Evolutionary conservation across 495 filamentous ascomycete genomes (phyloP).

Genomic region (Penicillium paxilli): DNA sequence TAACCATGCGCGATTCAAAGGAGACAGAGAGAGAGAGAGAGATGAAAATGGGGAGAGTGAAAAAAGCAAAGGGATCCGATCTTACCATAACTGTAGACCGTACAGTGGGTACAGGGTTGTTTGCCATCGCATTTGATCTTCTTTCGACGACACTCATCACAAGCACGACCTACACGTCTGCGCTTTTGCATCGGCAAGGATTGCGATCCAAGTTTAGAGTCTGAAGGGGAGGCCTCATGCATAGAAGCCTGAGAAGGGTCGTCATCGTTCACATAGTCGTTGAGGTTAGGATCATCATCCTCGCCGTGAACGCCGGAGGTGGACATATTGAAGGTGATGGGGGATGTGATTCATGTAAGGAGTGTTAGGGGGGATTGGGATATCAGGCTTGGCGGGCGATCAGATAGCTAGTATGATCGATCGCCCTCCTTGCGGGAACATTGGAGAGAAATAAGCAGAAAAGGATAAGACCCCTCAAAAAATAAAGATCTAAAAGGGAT

Average conservation of each 20-base stretch:
- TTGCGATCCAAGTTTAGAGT: slow-evolving; percentile 34
- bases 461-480: too few relatives aligned
- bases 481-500: not conserved
- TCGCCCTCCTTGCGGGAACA: slow-evolving; percentile 16
- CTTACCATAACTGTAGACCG: slow-evolving; percentile 89
- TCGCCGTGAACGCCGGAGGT: slow-evolving; percentile 22
- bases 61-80: not conserved
- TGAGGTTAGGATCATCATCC: slow-evolving; percentile 33
- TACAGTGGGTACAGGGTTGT: slow-evolving; percentile 97
- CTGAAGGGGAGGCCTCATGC: slow-evolving; percentile 26
- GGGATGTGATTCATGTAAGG: slow-evolving; percentile 22
- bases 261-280: slow-evolving; percentile 31
- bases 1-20: slow-evolving; percentile 25
- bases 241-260: slow-evolving; percentile 24
- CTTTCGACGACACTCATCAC: slow-evolving; percentile 94
- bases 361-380: too few relatives aligned
- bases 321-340: slow-evolving; percentile 21
- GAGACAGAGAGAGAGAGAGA: not conserved
- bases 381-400: slow-evolving; percentile 24
- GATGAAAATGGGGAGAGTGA: not conserved
- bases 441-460: not conserved
- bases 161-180: slow-evolving; percentile 84
- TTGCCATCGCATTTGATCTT: slow-evolving; percentile 99
- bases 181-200: slow-evolving; percentile 76
- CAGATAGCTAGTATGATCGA: slow-evolving; percentile 10